Evolutionary conservation across 148 eudicot species (phyloP).

Genomic region (Chenopodium berlandieri): DNA sequence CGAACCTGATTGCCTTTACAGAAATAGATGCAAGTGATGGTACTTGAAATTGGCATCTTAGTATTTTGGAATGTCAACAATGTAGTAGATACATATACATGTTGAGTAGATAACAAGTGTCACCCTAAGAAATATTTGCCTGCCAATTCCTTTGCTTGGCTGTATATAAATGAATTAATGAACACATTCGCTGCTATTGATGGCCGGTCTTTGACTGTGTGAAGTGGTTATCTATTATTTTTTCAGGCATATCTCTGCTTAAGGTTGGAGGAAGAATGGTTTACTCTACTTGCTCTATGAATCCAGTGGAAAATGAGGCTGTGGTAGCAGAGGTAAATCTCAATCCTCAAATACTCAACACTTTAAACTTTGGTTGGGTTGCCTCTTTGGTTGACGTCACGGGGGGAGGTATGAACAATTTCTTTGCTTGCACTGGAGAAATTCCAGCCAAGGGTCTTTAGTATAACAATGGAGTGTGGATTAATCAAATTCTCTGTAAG

Average conservation of each 20-base stretch:
- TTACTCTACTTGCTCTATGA: constrained; percentile 98
- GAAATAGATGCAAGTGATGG: background rate
- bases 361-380: background rate
- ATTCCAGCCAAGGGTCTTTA: background rate
- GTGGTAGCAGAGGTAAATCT: constrained; percentile 85
- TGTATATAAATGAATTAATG: background rate
- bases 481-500: no score
- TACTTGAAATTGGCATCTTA: background rate
- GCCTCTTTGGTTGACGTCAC: background rate
- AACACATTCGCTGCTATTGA: background rate
- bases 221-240: background rate
- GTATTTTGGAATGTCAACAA: background rate
- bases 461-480: background rate
- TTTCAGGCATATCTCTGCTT: constrained; percentile 74
- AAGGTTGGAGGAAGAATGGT: constrained; percentile 96
- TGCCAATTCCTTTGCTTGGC: background rate
- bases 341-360: background rate
- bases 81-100: background rate
- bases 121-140: background rate
- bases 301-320: constrained; percentile 99
- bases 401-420: background rate
- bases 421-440: background rate
- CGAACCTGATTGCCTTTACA: no score
- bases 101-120: background rate
- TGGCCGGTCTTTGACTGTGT: background rate